Conservation (phyloP, 371 early-diverging fungal genomes). For the Massospora cicadina region DNA sequence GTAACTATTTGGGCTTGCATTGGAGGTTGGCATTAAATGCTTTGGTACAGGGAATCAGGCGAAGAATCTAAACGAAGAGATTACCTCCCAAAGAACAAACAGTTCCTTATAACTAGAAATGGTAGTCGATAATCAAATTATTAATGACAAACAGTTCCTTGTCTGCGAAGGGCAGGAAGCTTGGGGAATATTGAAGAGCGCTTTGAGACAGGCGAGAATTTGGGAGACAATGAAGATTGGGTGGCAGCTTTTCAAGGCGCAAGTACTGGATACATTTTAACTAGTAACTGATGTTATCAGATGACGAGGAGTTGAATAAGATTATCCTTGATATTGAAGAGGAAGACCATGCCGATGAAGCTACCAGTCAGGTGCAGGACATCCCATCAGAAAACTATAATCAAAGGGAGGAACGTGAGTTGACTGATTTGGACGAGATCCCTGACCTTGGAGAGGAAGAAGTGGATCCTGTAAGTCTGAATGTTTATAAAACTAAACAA, state of each 20-base stretch:
- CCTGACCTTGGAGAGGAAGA: slow-evolving; percentile 88
- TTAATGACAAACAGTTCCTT: slow-evolving; percentile 44
- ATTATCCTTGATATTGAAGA: slow-evolving; percentile 46
- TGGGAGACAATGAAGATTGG: slow-evolving; percentile 53
- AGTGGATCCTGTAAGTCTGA: slow-evolving; percentile 35
- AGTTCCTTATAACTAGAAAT: slow-evolving; percentile 86
- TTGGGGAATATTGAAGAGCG: slow-evolving; percentile 59
- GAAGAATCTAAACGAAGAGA: slow-evolving; percentile 63
- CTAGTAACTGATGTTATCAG: slow-evolving; percentile 7
- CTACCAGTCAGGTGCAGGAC: slow-evolving; percentile 18
- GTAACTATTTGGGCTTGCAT: slow-evolving; percentile 21
- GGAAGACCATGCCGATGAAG: slow-evolving; percentile 21
- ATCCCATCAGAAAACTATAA: not conserved
- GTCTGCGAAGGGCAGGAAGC: slow-evolving; percentile 70
- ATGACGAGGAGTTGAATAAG: slow-evolving; percentile 31
- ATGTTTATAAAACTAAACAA: not conserved
- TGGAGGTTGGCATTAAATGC: slow-evolving; percentile 1
- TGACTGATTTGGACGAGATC: slow-evolving; percentile 38
- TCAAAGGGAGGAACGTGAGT: slow-evolving; percentile 12
- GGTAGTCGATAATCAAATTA: slow-evolving; percentile 23
- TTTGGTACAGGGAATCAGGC: slow-evolving; percentile 52
- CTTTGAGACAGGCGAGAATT: slow-evolving; percentile 30
- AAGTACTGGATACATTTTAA: slow-evolving; percentile 7
- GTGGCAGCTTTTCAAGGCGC: slow-evolving; percentile 54
- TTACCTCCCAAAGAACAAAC: slow-evolving; percentile 82